phyloP scores from a whole-genome alignment of 345 rosid genomes.

The Linum trigynum region DNA sequence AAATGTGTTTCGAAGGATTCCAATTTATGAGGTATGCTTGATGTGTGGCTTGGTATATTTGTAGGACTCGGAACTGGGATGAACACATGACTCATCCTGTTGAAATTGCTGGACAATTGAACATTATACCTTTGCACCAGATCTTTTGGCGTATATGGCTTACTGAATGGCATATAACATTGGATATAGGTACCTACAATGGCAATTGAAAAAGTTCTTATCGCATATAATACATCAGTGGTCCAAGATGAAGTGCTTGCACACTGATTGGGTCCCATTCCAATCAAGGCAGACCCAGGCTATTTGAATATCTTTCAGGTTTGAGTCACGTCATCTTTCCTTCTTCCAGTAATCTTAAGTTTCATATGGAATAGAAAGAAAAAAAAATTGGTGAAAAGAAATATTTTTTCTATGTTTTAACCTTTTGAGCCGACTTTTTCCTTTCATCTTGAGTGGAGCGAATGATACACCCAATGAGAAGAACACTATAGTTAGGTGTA shows the following conservation, averaged over 20 bases:
- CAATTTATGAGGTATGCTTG: constrained; percentile 64
- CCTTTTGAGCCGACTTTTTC: no score
- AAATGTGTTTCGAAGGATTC: constrained; percentile 85
- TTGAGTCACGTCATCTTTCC: constrained; percentile 2
- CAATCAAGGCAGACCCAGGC: constrained; percentile 68
- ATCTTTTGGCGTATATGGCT: not conserved
- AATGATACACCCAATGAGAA: constrained; percentile 72
- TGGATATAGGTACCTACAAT: constrained; percentile 70
- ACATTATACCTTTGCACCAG: no score
- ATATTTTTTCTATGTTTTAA: no score
- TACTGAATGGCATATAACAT: not conserved
- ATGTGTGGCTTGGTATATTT: not conserved
- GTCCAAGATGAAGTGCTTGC: constrained; percentile 91
- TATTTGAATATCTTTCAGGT: constrained; percentile 84
- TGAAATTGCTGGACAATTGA: no score
- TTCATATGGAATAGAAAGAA: no score
- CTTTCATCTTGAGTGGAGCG: constrained; percentile 30
- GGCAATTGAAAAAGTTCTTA: constrained; percentile 89
- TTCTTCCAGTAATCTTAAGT: no score
- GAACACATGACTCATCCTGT: no score
- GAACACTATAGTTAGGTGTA: constrained; percentile 74
- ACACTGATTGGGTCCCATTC: constrained; percentile 89
- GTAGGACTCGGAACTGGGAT: no score
- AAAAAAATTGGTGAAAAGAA: no score
- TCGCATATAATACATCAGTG: constrained; percentile 81